Evolutionary conservation across 2,329 filamentous ascomycete species (phyloP).

Genomic region (Colletotrichum sansevieriae): DNA sequence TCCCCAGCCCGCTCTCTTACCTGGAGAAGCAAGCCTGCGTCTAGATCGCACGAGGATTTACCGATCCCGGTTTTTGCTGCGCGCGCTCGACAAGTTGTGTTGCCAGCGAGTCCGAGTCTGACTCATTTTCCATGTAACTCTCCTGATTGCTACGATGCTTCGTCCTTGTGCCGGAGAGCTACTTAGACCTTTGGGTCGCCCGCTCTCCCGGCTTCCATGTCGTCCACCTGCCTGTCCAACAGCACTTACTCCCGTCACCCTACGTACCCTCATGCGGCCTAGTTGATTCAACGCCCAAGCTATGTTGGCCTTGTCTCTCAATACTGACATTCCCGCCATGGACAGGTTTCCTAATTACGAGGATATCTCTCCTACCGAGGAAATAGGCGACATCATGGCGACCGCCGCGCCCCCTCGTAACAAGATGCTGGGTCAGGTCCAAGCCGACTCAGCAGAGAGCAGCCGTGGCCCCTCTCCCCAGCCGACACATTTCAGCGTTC

Average conservation of each 20-base stretch:
- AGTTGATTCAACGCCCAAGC: conserved; percentile 27
- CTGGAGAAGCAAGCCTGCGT: conserved; percentile 28
- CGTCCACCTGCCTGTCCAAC: conserved; percentile 4
- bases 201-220: conserved; percentile 4
- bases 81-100: conserved; percentile 29
- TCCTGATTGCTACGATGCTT: conserved; percentile 38
- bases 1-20: neutral
- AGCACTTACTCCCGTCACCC: neutral
- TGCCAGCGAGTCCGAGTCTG: conserved; percentile 31
- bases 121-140: conserved; percentile 39
- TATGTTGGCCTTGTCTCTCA: conserved; percentile 54
- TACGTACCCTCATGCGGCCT: neutral
- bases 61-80: conserved; percentile 31
- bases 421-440: conserved; percentile 58
- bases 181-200: conserved; percentile 36
- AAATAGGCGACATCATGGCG: conserved; percentile 49
- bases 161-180: conserved; percentile 18
- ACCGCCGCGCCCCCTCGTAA: conserved; percentile 52
- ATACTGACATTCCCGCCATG: conserved; percentile 55
- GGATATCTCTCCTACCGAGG: conserved; percentile 51
- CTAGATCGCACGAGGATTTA: conserved; percentile 20
- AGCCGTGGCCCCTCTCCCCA: conserved; percentile 85
- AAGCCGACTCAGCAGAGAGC: conserved; percentile 54
- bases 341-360: conserved; percentile 62
- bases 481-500: conserved; percentile 85